Percentiles rank a stretch among this genome's conserved stretches.
phyloP scores from a whole-genome alignment of 306 rosid genomes.

The Abrus precatorius region DNA sequence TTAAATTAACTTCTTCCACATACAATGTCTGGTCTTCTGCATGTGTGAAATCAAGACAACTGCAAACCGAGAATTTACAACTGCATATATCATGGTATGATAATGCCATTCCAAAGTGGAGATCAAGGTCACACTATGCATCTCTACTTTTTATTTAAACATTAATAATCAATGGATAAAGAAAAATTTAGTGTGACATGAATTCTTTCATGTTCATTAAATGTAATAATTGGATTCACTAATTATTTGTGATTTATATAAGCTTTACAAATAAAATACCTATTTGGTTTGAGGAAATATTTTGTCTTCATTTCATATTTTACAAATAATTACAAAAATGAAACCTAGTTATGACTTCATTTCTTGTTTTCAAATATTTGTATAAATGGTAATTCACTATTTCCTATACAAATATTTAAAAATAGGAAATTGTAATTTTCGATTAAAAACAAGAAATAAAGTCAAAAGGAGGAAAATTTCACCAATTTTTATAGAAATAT shows the following conservation, averaged over 20 bases:
- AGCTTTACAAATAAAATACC: no score
- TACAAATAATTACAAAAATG: background rate
- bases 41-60: background rate
- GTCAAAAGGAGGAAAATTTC: no score
- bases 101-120: background rate
- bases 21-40: background rate
- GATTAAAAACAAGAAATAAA: no score
- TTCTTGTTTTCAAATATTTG: background rate
- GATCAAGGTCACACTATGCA: background rate
- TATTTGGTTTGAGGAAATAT: background rate
- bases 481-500: no score
- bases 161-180: background rate
- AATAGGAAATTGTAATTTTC: no score
- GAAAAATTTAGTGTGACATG: background rate
- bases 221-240: background rate
- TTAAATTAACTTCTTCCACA: background rate
- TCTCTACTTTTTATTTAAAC: background rate
- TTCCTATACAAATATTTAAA: no score
- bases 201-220: no score
- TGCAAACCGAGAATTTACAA: constrained; percentile 5
- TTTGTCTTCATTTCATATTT: background rate
- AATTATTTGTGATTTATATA: no score
- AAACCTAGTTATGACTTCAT: background rate
- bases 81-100: background rate
- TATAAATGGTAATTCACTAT: no score